These are phyloP conservation scores for Gnomoniopsis smithogilvyi DNA, from an alignment of 2,329 filamentous ascomycete genomes.

Conservation along the genomic window DNA sequence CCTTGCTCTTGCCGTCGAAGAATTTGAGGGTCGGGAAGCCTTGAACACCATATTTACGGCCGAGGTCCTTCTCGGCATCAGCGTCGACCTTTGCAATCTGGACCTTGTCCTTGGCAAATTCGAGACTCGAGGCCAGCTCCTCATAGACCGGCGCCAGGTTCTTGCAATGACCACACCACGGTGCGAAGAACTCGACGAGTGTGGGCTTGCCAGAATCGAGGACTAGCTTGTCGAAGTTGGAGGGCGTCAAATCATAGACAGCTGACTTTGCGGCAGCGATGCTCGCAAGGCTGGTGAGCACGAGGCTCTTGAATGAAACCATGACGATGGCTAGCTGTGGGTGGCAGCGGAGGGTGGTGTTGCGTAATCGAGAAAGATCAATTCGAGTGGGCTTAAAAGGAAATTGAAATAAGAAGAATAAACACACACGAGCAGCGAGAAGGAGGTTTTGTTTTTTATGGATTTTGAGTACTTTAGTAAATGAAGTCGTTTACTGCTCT, in stretches of 20 bases:
- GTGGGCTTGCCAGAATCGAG: constrained; percentile 91
- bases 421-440: too few relatives aligned
- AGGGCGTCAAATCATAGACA: constrained; percentile 83
- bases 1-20: constrained; percentile 92
- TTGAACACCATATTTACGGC: constrained; percentile 82
- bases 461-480: constrained; percentile 6
- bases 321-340: constrained; percentile 32
- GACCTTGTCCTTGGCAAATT: constrained; percentile 68
- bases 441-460: too few relatives aligned
- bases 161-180: constrained; percentile 99
- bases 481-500: constrained; percentile 12
- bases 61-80: constrained; percentile 80
- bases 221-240: constrained; percentile 89
- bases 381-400: background rate
- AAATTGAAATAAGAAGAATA: background rate
- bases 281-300: constrained; percentile 53
- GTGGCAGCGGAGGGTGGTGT: background rate
- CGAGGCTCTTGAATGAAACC: constrained; percentile 59
- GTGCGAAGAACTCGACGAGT: constrained; percentile 96
- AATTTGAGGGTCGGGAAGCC: constrained; percentile 97
- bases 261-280: constrained; percentile 69
- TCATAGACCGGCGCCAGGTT: constrained; percentile 92
- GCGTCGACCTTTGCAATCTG: constrained; percentile 95
- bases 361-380: background rate
- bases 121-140: constrained; percentile 75